Evolutionary conservation across 2,329 filamentous ascomycete genomes (phyloP), one percentile per base, ranked within the genome.

Genomic region (Phialocephala sp.): DNA sequence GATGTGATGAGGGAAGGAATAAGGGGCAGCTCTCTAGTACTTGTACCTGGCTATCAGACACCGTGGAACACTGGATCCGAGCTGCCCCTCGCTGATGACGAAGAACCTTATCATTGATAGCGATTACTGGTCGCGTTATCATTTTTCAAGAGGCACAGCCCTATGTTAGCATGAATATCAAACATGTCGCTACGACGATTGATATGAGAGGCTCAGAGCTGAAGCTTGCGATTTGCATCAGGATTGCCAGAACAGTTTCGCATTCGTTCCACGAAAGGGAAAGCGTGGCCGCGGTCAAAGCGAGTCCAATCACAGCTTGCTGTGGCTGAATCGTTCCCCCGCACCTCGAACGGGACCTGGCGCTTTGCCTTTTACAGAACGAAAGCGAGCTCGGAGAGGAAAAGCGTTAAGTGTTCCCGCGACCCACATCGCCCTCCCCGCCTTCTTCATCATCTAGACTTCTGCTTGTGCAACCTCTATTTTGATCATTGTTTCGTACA

Each of bases 201-300:
- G 45, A 47, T 47, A 20, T 5, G 18, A 6, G 43, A 47, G 45
- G 45, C 45, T 50, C 18, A 24, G n/a, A 50, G n/a, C 18, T 22
- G 45, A 50, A 50, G 45, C n/a, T 50, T 11, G 45, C 9, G 45
- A 50, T 24, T 1, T 22, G 41, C 41, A 43, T 43, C 41, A 18
- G 6, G 41, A 9, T 50, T 24, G 8, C 45, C 20, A 22, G n/a
- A 50, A 22, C 22, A 22, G 45, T 22, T 22, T 22, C 45, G 45
- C 45, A 50, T 24, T 50, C 45, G 45, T 20, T 22, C 45, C 45
- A 20, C 45, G 41, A 43, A 43, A n/a, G 45, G 45, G 45, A 24
- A 50, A 9, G 45, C 45, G n/a, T 8, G 6, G 20, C 6, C 2
- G 45, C 8, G 4, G n/a, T 24, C 45, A 22, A 50, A 50, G 45